These are phyloP conservation scores for Picea abies DNA, from an alignment of 83 land plant species.

Conservation along the genomic window DNA sequence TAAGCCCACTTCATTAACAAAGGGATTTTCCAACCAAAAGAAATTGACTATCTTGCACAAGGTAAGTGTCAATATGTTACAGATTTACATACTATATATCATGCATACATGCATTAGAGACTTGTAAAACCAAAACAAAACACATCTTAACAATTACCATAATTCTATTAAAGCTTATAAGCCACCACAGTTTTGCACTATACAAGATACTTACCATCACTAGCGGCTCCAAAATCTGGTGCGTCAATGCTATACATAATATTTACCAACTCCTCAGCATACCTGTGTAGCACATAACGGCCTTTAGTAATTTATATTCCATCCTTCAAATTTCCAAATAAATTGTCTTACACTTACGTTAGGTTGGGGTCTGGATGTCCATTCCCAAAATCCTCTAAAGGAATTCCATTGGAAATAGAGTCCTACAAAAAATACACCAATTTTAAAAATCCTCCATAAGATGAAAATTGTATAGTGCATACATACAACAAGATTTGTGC, in stretches of 20 bases:
- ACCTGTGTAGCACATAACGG: constrained; percentile 36
- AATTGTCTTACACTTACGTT: constrained; percentile 57
- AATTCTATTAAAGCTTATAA: background rate
- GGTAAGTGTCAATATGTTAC: background rate
- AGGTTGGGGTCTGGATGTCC: constrained; percentile 99
- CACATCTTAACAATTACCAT: background rate
- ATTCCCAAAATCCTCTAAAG: constrained; percentile 93
- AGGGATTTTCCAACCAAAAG: too few species aligned
- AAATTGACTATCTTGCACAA: background rate
- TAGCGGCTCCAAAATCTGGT: constrained; percentile 95
- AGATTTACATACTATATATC: background rate
- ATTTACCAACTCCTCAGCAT: constrained; percentile 89
- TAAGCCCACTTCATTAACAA: too few species aligned
- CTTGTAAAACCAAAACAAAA: background rate
- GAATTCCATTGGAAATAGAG: constrained; percentile 77
- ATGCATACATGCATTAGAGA: background rate
- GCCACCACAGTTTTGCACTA: background rate
- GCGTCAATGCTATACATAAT: constrained; percentile 72
- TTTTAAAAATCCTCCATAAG: background rate
- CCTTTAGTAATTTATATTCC: background rate
- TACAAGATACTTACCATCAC: constrained; percentile 69
- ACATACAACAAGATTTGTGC: background rate
- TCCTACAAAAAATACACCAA: constrained; percentile 32
- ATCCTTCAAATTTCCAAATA: background rate
- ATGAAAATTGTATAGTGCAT: background rate